Percentiles rank a stretch among this genome's conserved stretches.
Evolutionary conservation across 2,329 filamentous ascomycete species (phyloP).

Genomic region (Aureobasidium musti): DNA sequence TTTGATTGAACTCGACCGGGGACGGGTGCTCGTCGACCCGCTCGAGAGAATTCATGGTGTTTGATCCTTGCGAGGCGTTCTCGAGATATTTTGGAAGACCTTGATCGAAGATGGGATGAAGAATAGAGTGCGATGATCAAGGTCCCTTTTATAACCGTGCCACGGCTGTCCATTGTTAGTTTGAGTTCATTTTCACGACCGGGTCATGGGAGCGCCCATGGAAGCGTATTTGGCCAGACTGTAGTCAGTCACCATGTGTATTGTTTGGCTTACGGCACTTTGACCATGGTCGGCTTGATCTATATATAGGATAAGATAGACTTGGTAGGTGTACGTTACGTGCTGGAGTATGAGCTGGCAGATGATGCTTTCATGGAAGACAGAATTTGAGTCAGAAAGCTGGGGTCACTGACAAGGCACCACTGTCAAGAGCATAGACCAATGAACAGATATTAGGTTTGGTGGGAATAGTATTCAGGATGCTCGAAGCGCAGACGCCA

Average conservation of each 20-base stretch:
- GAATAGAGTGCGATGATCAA: not conserved
- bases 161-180: not conserved
- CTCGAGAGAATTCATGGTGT: not conserved
- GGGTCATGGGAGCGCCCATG: not conserved
- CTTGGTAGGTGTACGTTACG: not conserved
- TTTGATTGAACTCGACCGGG: not conserved
- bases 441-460: not conserved
- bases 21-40: not conserved
- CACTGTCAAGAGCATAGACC: not conserved
- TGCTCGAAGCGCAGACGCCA: slow-evolving; percentile 3
- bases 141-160: not conserved
- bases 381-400: not conserved
- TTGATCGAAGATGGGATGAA: not conserved
- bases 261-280: not conserved
- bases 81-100: not conserved
- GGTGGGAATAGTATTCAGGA: not conserved
- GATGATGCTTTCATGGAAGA: not conserved
- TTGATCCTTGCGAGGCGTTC: not conserved
- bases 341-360: not conserved
- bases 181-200: not conserved
- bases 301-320: not conserved
- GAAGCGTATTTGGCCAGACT: not conserved
- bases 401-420: not conserved
- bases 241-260: not conserved
- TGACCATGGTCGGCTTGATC: not conserved